These are phyloP conservation scores for Populus tomentosa DNA, from an alignment of 441 rosid species.

Conservation along the genomic window DNA sequence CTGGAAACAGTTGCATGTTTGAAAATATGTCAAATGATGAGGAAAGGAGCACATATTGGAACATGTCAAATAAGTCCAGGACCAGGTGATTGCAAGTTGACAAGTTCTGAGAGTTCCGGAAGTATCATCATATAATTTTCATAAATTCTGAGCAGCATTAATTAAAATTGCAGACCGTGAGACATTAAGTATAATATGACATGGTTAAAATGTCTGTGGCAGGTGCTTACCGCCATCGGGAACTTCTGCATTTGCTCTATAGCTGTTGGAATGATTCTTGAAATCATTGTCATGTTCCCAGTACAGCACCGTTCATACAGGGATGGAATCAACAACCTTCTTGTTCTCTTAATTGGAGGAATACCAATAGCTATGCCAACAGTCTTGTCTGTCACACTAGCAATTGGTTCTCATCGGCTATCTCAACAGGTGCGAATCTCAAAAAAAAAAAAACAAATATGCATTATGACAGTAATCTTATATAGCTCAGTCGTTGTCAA, in stretches of 20 bases:
- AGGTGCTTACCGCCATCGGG: constrained; percentile 93
- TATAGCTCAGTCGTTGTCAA: not conserved
- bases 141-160: not conserved
- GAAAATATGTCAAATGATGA: no score
- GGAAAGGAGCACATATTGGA: no score
- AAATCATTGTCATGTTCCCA: constrained; percentile 90
- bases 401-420: constrained; percentile 89
- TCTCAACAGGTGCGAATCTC: constrained; percentile 70
- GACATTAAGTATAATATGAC: not conserved
- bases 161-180: not conserved
- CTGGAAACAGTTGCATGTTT: no score
- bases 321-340: constrained; percentile 91
- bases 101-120: not conserved
- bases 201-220: constrained; percentile 14
- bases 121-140: not conserved
- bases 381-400: constrained; percentile 87
- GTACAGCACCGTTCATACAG: constrained; percentile 75
- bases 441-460: not conserved
- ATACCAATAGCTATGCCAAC: constrained; percentile 99
- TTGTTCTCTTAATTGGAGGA: constrained; percentile 93
- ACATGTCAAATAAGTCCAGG: no score
- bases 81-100: not conserved
- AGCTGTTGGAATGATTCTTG: constrained; percentile 87
- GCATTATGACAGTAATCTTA: no score
- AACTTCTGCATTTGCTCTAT: constrained; percentile 98